Evolutionary conservation across 148 eudicot genomes (phyloP).

Genomic region (Silene uniflora): DNA sequence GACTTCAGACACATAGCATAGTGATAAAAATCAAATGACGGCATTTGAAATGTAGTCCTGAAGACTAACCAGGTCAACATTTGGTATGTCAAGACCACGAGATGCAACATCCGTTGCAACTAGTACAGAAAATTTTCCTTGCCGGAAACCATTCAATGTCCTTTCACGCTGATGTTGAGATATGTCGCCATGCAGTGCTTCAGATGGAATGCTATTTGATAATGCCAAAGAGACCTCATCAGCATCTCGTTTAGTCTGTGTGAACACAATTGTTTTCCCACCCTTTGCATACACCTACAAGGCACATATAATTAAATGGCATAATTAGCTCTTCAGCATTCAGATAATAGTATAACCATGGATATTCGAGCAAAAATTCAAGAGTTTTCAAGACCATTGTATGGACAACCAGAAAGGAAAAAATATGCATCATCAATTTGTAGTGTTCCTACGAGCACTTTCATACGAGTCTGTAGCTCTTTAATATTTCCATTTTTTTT

Average conservation of each 20-base stretch:
- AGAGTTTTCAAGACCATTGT: slow-evolving; percentile 1
- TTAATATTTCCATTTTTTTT: too few species aligned
- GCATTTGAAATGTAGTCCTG: neutral
- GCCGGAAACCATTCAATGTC: slow-evolving; percentile 84
- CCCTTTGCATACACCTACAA: slow-evolving; percentile 91
- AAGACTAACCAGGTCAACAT: slow-evolving; percentile 83
- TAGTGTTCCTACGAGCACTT: too few species aligned
- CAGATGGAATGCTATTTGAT: slow-evolving; percentile 85
- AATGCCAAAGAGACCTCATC: slow-evolving; percentile 90
- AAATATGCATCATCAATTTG: too few species aligned
- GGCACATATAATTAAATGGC: slow-evolving; percentile 3
- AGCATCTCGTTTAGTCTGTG: slow-evolving; percentile 94
- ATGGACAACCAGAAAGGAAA: neutral
- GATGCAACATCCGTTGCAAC: slow-evolving; percentile 99
- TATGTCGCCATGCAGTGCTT: slow-evolving; percentile 96
- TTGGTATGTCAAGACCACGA: slow-evolving; percentile 97
- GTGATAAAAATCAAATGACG: neutral
- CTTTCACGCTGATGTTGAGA: slow-evolving; percentile 98
- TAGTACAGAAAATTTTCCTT: slow-evolving; percentile 89
- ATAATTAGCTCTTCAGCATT: neutral
- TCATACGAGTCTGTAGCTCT: too few species aligned
- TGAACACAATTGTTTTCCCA: slow-evolving; percentile 91
- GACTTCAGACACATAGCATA: neutral
- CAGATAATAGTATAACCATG: neutral
- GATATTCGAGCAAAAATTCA: neutral